Evolutionary conservation across 2,329 filamentous ascomycete species (phyloP).

Genomic region (Pestalotiopsis sp.): DNA sequence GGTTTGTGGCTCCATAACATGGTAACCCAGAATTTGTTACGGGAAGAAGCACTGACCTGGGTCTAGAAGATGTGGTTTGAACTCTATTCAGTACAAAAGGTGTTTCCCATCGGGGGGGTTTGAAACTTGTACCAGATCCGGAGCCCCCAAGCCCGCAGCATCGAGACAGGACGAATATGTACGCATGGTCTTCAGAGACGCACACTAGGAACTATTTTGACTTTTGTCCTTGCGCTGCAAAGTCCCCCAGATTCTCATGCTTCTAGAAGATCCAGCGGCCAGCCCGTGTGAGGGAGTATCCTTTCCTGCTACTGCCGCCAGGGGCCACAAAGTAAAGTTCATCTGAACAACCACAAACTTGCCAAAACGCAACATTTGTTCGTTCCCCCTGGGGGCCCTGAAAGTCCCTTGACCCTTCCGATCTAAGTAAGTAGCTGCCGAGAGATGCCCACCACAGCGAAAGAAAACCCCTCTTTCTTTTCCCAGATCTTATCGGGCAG

Average conservation of each 20-base stretch:
- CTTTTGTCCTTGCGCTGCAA: not conserved
- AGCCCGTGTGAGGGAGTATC: not conserved
- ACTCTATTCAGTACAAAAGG: slow-evolving; percentile 7
- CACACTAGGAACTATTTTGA: not conserved
- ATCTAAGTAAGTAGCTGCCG: not conserved
- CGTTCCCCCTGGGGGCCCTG: too few species aligned
- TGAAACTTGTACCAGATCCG: not conserved
- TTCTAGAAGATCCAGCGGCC: slow-evolving; percentile 5
- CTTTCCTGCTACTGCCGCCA: not conserved
- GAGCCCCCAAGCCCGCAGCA: not conserved
- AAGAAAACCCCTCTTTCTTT: not conserved
- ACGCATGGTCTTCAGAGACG: not conserved
- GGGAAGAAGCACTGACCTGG: not conserved
- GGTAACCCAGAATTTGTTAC: not conserved
- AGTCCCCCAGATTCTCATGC: not conserved
- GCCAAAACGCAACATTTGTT: not conserved
- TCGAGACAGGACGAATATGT: not conserved
- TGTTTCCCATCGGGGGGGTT: not conserved
- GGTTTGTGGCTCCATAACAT: not conserved
- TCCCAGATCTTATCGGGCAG: slow-evolving; percentile 1
- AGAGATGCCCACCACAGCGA: not conserved
- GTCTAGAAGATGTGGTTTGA: not conserved
- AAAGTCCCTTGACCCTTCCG: not conserved
- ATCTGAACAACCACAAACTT: not conserved
- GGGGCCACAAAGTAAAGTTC: not conserved